Base-by-base conservation (phyloP, 805 yeast species). In the Candida manassasensis region DNA sequence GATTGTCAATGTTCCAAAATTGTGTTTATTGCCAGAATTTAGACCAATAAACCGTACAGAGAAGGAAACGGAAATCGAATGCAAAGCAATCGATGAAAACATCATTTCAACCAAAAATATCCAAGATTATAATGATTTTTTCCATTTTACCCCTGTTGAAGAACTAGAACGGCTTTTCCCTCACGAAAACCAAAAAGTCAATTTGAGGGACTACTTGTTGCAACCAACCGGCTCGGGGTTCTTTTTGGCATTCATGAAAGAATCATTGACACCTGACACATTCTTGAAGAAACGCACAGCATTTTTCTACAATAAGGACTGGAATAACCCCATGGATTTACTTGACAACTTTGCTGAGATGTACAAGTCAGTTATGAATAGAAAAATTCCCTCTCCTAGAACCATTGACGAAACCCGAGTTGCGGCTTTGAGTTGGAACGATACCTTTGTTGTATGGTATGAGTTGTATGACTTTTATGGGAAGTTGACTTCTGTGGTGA, bases 1-100 rank as follows among this genome's bases (percentile, higher is more conserved):
- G 55, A 60, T 61, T 18, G 55, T 81, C 3, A 66, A 65, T 31
- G 64, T 79, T 0, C 79, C 79, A 0, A 50, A 56, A 6, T 56
- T 81, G 16, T 81, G 87, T 43, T 38, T 38, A 36, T 29, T 50
- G 48, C 50, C 61, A 45, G 67, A 62, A 31, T 63, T 67, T 34
- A 34, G 39, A 26, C 60, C 62, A 4, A 49, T 37, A 16, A 36
- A 45, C 11, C 34, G 42, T 8, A 53, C 52, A 16, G 60, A 55
- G 18, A 44, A 50, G 18, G 49, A 50, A 21, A 40, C 52, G 8
- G 60, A 55, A 19, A 45, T 65, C 6, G 52, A 42, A 4, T 65
- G 71, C 43, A 59, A 48, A 25, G 25, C 12, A 19, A 21, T 42
- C 25, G 32, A 43, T 41, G 12, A 27, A 19, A n/a, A 15, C 15